These are phyloP conservation scores for Yamadazyma takamatsuzukensis DNA, from an alignment of 805 yeast genomes.

Conservation along the genomic window DNA sequence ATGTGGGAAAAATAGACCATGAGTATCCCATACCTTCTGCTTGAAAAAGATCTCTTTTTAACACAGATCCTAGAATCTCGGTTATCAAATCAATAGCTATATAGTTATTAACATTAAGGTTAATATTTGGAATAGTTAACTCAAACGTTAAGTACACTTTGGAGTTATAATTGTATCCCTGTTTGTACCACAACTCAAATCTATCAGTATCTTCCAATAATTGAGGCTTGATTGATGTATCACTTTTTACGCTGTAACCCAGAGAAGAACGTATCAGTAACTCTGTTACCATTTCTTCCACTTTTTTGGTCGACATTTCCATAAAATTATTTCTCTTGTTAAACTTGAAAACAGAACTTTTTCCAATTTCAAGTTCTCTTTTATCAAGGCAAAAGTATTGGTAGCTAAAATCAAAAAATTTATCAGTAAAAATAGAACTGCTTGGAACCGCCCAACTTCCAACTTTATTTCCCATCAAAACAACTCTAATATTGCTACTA, in stretches of 20 bases:
- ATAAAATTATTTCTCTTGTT: slow-evolving; percentile 1
- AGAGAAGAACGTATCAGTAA: slow-evolving; percentile 26
- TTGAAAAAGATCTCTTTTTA: slow-evolving; percentile 46
- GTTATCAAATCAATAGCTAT: slow-evolving; percentile 53
- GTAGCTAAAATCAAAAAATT: neutral
- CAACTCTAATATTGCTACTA: slow-evolving; percentile 8
- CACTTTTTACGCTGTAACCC: slow-evolving; percentile 18
- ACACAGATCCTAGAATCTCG: slow-evolving; percentile 40
- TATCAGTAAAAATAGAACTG: neutral
- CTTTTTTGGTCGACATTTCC: slow-evolving; percentile 1
- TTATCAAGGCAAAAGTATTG: no score
- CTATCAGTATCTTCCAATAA: slow-evolving; percentile 28
- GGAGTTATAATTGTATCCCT: slow-evolving; percentile 27
- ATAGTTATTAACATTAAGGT: slow-evolving; percentile 33
- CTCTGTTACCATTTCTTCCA: slow-evolving; percentile 12
- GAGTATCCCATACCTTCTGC: slow-evolving; percentile 52
- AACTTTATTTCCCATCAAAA: slow-evolving; percentile 5
- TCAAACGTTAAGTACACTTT: slow-evolving; percentile 46
- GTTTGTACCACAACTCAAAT: slow-evolving; percentile 52
- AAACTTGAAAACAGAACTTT: no score
- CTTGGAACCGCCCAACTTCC: no score
- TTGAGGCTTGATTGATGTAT: slow-evolving; percentile 27
- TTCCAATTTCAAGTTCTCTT: no score
- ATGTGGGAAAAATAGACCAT: slow-evolving; percentile 55
- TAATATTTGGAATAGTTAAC: slow-evolving; percentile 26